Base-by-base conservation (phyloP, 345 rosid genomes). In the Citrus australasica region DNA sequence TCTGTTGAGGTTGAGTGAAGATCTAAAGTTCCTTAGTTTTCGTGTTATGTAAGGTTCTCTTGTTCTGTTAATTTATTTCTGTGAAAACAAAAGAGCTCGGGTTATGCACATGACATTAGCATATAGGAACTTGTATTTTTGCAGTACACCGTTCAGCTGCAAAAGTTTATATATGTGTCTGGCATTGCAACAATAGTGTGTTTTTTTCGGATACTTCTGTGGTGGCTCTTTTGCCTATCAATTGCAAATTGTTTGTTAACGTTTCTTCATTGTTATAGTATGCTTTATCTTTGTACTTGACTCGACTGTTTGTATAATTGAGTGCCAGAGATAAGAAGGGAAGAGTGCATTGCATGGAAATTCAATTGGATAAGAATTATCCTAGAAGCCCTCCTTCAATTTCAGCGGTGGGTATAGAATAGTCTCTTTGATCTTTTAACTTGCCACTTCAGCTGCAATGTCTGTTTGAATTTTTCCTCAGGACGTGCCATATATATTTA, bases 401-500 rank as follows among this genome's bases (percentile, higher is more conserved):
- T 82, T 89, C 97, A 6, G 90, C 86, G 84, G 98, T 94, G 69
- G 73, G 98, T 85, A 33, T 33, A 22, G 25, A 72, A 22, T 67
- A 66, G 74, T 69, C 27, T 70, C 46, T 71, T 63, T 71, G 42
- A 68, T 32, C 46, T 64, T 80, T 66, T 32, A 5, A 42, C 3
- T 56, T 35, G 37, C 38, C 7, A 22, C 69, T 83, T 35, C 46
- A 69, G 73, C 76, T 65, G 63, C 28, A 67, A 78, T 32, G 25
- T 67, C 10, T 35, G 48, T 53, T 60, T 63, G 17, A 66, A 42
- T 64, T 62, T 76, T 80, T 81, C 74, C 6, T 33, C 83, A 92
- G 97, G 95, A 91, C 78, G 88, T 90, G 75, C 95, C 97, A 11
- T 84, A 77, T 73, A 83, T 90, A 76, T 90, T 92, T 82, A 77